Percentiles rank a stretch among this genome's conserved stretches.
Evolutionary conservation across 306 rosid species (phyloP).

Genomic region (Canavalia gladiata): DNA sequence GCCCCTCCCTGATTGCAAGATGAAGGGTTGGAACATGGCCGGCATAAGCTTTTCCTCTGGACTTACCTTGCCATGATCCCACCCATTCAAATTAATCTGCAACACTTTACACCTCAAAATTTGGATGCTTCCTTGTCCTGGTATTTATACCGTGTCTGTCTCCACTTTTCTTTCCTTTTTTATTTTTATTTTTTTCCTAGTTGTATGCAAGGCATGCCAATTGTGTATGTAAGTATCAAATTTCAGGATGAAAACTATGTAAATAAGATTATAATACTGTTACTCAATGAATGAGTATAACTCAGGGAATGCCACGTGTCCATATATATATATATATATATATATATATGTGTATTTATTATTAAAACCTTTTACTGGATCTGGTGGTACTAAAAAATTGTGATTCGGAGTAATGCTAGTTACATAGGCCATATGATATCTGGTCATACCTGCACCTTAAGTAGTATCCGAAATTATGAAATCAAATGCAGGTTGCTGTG

Average conservation of each 20-base stretch:
- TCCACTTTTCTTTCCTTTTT: background rate
- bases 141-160: background rate
- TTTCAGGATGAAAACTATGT: slow-evolving; percentile 1
- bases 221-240: background rate
- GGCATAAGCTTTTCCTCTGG: slow-evolving; percentile 73
- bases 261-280: background rate
- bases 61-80: slow-evolving; percentile 53
- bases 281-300: background rate
- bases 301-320: background rate
- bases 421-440: too few relatives aligned
- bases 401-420: too few relatives aligned
- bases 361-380: too few relatives aligned
- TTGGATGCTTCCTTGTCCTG: background rate
- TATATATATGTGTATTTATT: background rate
- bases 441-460: too few relatives aligned
- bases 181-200: background rate
- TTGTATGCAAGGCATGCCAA: background rate
- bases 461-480: too few relatives aligned
- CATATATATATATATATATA: too few relatives aligned
- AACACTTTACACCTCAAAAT: background rate
- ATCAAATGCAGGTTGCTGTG: too few relatives aligned
- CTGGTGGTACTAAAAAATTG: too few relatives aligned
- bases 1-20: slow-evolving; percentile 67
- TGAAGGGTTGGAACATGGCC: slow-evolving; percentile 73
- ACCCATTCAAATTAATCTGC: slow-evolving; percentile 45